phyloP scores from a whole-genome alignment of 768 basidiomycete genomes.

The Scleroderma bovista region DNA sequence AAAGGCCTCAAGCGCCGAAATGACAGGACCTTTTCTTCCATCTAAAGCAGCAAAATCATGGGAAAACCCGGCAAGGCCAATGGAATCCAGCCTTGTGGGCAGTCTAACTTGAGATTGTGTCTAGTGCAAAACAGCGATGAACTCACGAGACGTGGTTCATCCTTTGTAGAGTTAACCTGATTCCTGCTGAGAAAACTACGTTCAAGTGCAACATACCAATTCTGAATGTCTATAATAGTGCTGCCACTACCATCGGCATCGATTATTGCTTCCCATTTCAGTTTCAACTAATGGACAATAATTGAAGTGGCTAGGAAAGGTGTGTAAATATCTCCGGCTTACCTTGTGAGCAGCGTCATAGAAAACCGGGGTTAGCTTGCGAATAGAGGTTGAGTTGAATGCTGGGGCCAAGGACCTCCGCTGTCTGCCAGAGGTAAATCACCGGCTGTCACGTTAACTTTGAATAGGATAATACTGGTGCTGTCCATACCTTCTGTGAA shows the following conservation, averaged over 20 bases:
- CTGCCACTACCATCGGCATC: conserved; percentile 7
- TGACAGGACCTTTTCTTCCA: conserved; percentile 27
- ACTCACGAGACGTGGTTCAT: no score
- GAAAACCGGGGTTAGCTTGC: conserved; percentile 14
- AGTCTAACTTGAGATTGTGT: background rate
- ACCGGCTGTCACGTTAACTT: conserved; percentile 13
- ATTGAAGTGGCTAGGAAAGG: conserved; percentile 1
- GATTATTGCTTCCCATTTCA: conserved; percentile 20
- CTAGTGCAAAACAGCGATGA: background rate
- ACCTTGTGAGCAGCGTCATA: conserved; percentile 26
- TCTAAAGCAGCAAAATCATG: conserved; percentile 40
- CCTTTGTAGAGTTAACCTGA: background rate
- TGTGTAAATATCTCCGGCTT: background rate
- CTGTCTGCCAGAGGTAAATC: conserved; percentile 12
- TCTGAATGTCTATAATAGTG: conserved; percentile 7
- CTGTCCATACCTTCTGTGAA: conserved; percentile 1
- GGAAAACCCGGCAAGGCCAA: conserved; percentile 42
- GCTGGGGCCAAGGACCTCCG: conserved; percentile 23
- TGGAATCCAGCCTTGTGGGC: conserved; percentile 34
- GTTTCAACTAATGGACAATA: conserved; percentile 19
- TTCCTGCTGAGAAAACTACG: no score
- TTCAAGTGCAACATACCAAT: no score
- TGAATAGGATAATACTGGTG: conserved; percentile 20
- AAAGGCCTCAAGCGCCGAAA: conserved; percentile 12
- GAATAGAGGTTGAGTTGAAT: conserved; percentile 22